Evolutionary conservation across 129 eudicot genomes (phyloP).

Genomic region (Sambucus nigra): DNA sequence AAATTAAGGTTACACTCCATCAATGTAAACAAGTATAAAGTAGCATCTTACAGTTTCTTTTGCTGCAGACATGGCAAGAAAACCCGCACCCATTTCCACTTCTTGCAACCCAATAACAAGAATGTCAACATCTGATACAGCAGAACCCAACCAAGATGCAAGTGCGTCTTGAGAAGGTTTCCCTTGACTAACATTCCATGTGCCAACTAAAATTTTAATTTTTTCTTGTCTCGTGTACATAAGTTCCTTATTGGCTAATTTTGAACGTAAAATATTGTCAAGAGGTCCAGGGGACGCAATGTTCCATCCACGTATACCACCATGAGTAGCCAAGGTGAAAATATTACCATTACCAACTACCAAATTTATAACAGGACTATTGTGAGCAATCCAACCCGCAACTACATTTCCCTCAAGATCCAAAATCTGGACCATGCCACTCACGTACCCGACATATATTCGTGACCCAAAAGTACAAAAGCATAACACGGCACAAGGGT

Average conservation of each 20-base stretch:
- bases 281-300: conserved; percentile 82
- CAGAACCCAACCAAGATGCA: conserved; percentile 66
- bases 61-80: conserved; percentile 99
- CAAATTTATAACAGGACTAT: conserved; percentile 74
- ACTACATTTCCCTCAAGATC: conserved; percentile 77
- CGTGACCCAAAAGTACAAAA: conserved; percentile 72
- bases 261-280: conserved; percentile 57
- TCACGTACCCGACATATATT: conserved; percentile 83
- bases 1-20: too few relatives aligned
- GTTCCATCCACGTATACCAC: conserved; percentile 95
- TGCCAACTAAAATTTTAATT: conserved; percentile 62
- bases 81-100: conserved; percentile 99
- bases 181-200: conserved; percentile 97
- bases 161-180: conserved; percentile 83
- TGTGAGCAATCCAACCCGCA: conserved; percentile 86
- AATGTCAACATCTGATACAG: conserved; percentile 71
- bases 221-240: conserved; percentile 62
- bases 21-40: not conserved
- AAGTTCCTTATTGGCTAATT: conserved; percentile 53
- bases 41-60: conserved; percentile 84
- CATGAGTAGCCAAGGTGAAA: conserved; percentile 88
- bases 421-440: conserved; percentile 77
- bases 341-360: conserved; percentile 60
- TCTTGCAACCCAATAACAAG: conserved; percentile 89
- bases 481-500: conserved; percentile 71